These are phyloP conservation scores for Lanmaoa pseudosensibilis DNA, from an alignment of 768 basidiomycete genomes.

Conservation along the genomic window DNA sequence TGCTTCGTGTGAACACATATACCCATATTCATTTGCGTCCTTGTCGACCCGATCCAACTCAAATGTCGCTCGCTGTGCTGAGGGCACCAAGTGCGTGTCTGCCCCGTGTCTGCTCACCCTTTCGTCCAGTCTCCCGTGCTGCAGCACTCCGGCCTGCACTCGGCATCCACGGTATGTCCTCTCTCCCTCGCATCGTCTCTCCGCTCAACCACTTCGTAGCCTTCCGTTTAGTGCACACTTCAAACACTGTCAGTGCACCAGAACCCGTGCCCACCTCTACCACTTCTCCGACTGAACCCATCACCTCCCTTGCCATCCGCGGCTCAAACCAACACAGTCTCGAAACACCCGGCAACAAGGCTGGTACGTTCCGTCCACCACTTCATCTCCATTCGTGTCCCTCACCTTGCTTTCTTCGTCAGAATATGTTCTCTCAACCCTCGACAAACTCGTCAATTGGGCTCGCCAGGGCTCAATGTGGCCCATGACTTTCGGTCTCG, in stretches of 20 bases:
- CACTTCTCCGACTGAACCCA: slow-evolving; percentile 49
- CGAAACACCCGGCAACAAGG: slow-evolving; percentile 86
- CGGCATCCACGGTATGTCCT: slow-evolving; percentile 41
- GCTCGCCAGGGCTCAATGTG: slow-evolving; percentile 97
- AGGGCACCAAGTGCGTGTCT: slow-evolving; percentile 35
- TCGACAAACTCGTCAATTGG: slow-evolving; percentile 98
- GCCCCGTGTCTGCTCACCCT: slow-evolving; percentile 33
- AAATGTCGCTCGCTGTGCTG: slow-evolving; percentile 47
- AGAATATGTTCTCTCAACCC: slow-evolving; percentile 96
- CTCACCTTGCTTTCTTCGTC: slow-evolving; percentile 1
- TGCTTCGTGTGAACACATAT: slow-evolving; percentile 2
- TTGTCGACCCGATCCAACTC: no score
- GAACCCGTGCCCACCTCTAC: slow-evolving; percentile 44
- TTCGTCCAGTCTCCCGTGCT: slow-evolving; percentile 31
- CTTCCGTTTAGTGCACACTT: slow-evolving; percentile 57
- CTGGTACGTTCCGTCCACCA: slow-evolving; percentile 51
- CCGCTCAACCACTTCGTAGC: slow-evolving; percentile 34
- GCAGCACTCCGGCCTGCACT: slow-evolving; percentile 46
- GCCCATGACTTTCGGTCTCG: slow-evolving; percentile 99
- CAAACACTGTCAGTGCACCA: slow-evolving; percentile 43
- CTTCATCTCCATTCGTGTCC: neutral
- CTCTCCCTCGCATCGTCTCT: neutral
- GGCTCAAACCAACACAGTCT: slow-evolving; percentile 85
- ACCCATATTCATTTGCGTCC: no score
- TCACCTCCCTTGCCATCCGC: slow-evolving; percentile 70